phyloP scores from a whole-genome alignment of 345 rosid species.

The Boechera divaricarpa region DNA sequence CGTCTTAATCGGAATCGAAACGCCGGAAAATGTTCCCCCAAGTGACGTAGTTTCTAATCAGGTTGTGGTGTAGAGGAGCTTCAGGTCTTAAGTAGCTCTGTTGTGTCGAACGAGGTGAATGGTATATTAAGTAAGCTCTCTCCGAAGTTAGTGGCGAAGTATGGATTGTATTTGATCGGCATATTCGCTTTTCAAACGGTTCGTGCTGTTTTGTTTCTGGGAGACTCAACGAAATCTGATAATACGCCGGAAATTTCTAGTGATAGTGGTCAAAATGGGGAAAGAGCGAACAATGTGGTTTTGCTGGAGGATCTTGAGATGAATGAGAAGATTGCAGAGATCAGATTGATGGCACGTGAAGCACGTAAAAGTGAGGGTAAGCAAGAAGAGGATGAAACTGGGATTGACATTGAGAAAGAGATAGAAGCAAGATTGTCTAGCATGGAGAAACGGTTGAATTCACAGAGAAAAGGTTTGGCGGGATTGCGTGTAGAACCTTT shows the following conservation, averaged over 20 bases:
- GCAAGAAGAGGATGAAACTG: conserved; percentile 46
- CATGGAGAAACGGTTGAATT: conserved; percentile 64
- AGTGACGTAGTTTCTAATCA: conserved; percentile 26
- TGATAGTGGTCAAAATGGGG: conserved; percentile 28
- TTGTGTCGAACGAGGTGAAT: conserved; percentile 41
- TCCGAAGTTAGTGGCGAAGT: conserved; percentile 48
- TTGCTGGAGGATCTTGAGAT: conserved; percentile 47
- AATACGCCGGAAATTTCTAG: conserved; percentile 24
- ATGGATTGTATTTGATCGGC: conserved; percentile 56
- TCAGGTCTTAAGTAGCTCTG: conserved; percentile 41
- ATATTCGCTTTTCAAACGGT: conserved; percentile 57
- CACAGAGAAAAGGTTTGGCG: conserved; percentile 55
- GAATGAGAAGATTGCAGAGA: conserved; percentile 64
- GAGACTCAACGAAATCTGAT: conserved; percentile 25
- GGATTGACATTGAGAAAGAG: conserved; percentile 63
- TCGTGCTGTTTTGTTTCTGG: conserved; percentile 56
- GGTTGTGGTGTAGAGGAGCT: conserved; percentile 45
- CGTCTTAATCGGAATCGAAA: conserved; percentile 31
- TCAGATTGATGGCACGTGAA: conserved; percentile 76
- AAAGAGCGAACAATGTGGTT: conserved; percentile 25
- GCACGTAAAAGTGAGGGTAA: conserved; percentile 61
- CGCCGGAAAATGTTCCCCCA: conserved; percentile 19
- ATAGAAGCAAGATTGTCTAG: conserved; percentile 62
- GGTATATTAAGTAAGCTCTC: conserved; percentile 50
- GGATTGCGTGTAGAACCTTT: conserved; percentile 43